Conservation (phyloP, 257 asterid species). For the Plantago ovata region DNA sequence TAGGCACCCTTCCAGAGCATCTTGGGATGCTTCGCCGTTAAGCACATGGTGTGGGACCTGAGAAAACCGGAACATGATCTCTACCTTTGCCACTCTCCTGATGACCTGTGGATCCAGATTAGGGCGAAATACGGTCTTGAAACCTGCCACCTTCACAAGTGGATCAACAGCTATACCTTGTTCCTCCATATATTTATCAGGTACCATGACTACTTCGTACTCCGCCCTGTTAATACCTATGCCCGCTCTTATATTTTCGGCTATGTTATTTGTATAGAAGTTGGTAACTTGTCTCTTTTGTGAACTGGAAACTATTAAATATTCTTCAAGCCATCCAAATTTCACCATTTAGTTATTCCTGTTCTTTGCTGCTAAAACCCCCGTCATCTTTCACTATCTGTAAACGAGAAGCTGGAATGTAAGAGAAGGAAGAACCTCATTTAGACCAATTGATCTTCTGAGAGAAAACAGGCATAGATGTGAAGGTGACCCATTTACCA, state of each 20-base stretch:
- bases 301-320: constrained; percentile 58
- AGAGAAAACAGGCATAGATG: too few species aligned
- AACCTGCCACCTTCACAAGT: constrained; percentile 63
- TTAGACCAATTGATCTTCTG: too few species aligned
- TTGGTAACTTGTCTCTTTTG: too few species aligned
- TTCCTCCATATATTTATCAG: constrained; percentile 54
- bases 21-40: constrained; percentile 44
- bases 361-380: too few species aligned
- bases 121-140: constrained; percentile 62
- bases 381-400: too few species aligned
- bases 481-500: too few species aligned
- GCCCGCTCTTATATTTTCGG: constrained; percentile 45
- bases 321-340: constrained; percentile 70
- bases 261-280: too few species aligned
- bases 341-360: too few species aligned
- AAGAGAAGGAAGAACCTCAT: too few species aligned
- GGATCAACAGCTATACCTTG: constrained; percentile 51
- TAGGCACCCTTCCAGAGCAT: constrained; percentile 55
- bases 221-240: constrained; percentile 47
- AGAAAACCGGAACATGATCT: constrained; percentile 71
- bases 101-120: constrained; percentile 34
- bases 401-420: too few species aligned
- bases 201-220: constrained; percentile 65
- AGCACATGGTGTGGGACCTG: constrained; percentile 68
- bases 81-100: constrained; percentile 49